Conservation (phyloP, 441 rosid species). For the Adansonia rubrostipa region DNA sequence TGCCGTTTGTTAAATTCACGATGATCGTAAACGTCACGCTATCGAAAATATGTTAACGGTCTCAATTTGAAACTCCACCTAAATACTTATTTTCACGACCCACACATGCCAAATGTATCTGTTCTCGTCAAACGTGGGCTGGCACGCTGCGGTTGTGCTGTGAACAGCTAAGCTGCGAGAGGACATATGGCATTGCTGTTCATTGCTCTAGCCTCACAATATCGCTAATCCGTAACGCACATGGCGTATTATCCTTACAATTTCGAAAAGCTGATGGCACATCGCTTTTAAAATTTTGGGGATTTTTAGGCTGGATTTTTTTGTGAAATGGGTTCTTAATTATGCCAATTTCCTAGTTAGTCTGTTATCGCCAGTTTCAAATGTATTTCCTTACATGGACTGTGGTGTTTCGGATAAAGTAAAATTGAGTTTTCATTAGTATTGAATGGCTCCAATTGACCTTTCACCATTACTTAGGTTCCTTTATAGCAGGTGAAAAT, state of each 20-base stretch:
- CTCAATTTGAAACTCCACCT: not conserved
- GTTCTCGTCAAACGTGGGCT: conserved; percentile 32
- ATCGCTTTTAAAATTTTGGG: conserved; percentile 17
- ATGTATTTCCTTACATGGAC: not conserved
- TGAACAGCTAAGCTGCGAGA: conserved; percentile 17
- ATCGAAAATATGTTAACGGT: not conserved
- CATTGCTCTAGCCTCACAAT: conserved; percentile 27
- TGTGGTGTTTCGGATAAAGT: not conserved
- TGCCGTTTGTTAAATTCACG: too few relatives aligned
- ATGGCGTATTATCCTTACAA: conserved; percentile 25
- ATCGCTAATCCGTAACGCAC: conserved; percentile 22
- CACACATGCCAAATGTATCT: conserved; percentile 19
- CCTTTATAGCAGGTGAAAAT: conserved; percentile 45
- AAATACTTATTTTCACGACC: conserved; percentile 17
- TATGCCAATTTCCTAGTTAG: not conserved
- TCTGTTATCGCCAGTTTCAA: not conserved
- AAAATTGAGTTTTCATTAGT: not conserved
- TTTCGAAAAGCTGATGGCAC: conserved; percentile 7
- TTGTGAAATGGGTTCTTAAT: conserved; percentile 12
- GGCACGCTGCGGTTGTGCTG: conserved; percentile 20
- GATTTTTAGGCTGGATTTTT: not conserved
- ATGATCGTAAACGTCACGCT: too few relatives aligned
- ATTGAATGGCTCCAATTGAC: not conserved
- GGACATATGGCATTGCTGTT: conserved; percentile 29
- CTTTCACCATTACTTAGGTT: not conserved